These are phyloP conservation scores for Pseudonitzschia multiseries DNA, from an alignment of 108 stramenopile species.

Conservation along the genomic window DNA sequence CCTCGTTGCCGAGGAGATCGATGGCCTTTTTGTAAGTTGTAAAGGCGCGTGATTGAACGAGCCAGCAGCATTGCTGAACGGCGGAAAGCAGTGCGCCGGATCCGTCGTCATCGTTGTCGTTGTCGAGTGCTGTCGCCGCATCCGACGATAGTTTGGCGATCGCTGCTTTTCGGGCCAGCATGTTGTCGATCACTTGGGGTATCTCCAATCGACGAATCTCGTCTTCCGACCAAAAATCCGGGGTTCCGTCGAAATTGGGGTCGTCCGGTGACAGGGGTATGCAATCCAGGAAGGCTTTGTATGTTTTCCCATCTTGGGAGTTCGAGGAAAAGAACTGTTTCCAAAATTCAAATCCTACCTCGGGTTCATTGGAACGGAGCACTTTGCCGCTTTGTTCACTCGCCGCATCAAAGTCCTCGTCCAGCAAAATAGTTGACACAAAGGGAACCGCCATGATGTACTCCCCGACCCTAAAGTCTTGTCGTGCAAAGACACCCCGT, in stretches of 20 bases:
- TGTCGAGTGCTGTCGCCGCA: neutral
- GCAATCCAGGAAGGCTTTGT: slow-evolving; percentile 20
- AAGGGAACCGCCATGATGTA: slow-evolving; percentile 39
- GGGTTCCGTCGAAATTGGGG: slow-evolving; percentile 30
- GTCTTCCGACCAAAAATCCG: slow-evolving; percentile 38
- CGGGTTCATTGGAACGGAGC: slow-evolving; percentile 4
- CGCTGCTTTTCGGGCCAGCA: slow-evolving; percentile 13
- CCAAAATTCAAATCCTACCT: slow-evolving; percentile 6
- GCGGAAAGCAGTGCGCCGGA: neutral
- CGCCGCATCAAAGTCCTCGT: slow-evolving; percentile 19
- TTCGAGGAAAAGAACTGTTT: neutral
- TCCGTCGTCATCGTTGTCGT: neutral
- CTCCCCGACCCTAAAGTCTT: slow-evolving; percentile 17
- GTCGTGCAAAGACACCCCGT: slow-evolving; percentile 29
- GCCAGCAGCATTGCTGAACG: slow-evolving; percentile 28
- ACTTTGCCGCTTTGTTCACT: neutral
- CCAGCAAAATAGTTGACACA: slow-evolving; percentile 25
- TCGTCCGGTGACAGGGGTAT: slow-evolving; percentile 18
- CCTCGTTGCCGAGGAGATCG: slow-evolving; percentile 12
- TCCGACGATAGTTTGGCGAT: neutral
- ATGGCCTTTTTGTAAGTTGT: slow-evolving; percentile 28
- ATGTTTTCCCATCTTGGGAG: neutral
- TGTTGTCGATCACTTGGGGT: slow-evolving; percentile 18
- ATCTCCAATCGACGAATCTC: slow-evolving; percentile 37
- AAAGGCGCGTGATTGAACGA: slow-evolving; percentile 36